A percentile compares a stretch with the other conserved stretches of the same genome.
Evolutionary conservation across 2,329 filamentous ascomycete genomes (phyloP).

Genomic region (Thielaviopsis musarum): DNA sequence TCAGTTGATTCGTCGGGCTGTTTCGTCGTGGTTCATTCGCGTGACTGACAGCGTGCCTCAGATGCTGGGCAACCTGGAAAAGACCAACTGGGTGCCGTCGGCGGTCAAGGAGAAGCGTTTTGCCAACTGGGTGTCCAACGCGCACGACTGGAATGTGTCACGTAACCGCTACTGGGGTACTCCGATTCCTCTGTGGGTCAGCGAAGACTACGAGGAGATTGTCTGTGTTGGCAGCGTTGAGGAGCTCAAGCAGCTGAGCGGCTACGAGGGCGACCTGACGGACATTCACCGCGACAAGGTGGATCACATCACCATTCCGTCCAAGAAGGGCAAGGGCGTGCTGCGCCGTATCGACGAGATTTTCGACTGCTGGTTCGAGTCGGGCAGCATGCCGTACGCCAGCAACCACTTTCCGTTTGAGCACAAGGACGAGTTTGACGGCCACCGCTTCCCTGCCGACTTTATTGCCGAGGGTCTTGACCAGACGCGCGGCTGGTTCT

Average conservation of each 20-base stretch:
- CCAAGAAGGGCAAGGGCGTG: conserved; percentile 16
- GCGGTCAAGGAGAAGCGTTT: conserved; percentile 17
- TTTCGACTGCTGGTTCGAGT: conserved; percentile 18
- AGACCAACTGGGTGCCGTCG: conserved; percentile 16
- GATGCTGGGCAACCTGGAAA: conserved; percentile 16
- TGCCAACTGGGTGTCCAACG: conserved; percentile 16
- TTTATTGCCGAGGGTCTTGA: conserved; percentile 18
- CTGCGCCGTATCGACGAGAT: conserved; percentile 17
- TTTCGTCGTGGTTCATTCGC: conserved; percentile 18
- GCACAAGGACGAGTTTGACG: conserved; percentile 14
- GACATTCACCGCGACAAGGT: conserved; percentile 17
- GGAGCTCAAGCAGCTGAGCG: conserved; percentile 16
- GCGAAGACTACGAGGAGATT: conserved; percentile 17
- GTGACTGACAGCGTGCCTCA: conserved; percentile 14
- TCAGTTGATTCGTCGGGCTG: conserved; percentile 16
- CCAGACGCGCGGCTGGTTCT: conserved; percentile 19
- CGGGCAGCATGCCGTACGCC: conserved; percentile 17
- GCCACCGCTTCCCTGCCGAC: conserved; percentile 16
- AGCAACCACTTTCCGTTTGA: conserved; percentile 17
- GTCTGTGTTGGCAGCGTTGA: conserved; percentile 16
- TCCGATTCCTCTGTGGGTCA: conserved; percentile 17
- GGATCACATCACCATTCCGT: conserved; percentile 17
- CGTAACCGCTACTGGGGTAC: conserved; percentile 17
- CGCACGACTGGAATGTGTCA: conserved; percentile 16
- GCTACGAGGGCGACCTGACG: conserved; percentile 14